A percentile compares a stretch with the other conserved stretches of the same genome.
Conservation (phyloP, 345 rosid species). For the Populus deltoides region DNA sequence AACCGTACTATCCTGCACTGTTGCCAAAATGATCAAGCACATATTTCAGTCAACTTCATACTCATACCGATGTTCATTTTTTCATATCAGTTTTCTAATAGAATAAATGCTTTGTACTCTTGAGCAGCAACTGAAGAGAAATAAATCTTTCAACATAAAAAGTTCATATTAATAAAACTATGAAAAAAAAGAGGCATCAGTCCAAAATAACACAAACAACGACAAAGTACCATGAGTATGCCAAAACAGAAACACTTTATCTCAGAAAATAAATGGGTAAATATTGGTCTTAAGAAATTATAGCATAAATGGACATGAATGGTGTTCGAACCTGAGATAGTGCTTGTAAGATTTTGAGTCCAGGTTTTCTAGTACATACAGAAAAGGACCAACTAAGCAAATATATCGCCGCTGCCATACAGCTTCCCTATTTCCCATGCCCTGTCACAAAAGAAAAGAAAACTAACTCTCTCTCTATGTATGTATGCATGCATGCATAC, state of each 20-base stretch:
- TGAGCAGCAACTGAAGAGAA: not conserved
- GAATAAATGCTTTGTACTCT: not conserved
- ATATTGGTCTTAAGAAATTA: conserved; percentile 1
- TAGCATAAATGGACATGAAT: conserved; percentile 10
- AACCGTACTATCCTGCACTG: not conserved
- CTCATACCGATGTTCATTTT: not conserved
- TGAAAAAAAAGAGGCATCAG: not conserved
- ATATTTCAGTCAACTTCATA: not conserved
- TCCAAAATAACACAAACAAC: no score
- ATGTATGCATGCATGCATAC: no score
- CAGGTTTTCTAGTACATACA: conserved; percentile 75
- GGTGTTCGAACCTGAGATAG: conserved; percentile 61
- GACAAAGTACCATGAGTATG: not conserved
- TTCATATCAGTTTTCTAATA: not conserved
- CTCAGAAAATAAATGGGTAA: not conserved
- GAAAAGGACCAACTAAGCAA: conserved; percentile 86
- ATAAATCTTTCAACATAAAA: not conserved
- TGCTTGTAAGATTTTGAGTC: conserved; percentile 76
- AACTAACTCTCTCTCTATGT: not conserved
- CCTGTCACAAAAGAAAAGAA: conserved; percentile 38
- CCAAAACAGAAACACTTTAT: not conserved
- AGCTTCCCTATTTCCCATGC: conserved; percentile 86
- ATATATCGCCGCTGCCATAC: conserved; percentile 81
- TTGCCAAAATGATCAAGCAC: not conserved
- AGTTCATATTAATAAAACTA: not conserved